Conservation (phyloP, 2,329 filamentous ascomycete genomes). For the Colletotrichum liaoningense region DNA sequence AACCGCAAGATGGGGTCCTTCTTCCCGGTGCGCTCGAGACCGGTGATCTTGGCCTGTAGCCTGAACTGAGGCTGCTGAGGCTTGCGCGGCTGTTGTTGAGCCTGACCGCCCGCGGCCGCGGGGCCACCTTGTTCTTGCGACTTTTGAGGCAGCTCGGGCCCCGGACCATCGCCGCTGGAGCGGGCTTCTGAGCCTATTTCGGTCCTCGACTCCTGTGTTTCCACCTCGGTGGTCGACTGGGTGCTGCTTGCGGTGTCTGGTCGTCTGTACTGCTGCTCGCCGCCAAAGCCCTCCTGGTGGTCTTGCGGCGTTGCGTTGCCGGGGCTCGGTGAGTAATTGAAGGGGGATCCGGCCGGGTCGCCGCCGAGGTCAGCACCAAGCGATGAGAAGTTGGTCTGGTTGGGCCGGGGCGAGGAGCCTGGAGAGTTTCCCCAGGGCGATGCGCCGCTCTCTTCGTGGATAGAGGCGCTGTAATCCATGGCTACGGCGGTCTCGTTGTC, state of each 20-base stretch:
- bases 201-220: slow-evolving; percentile 48
- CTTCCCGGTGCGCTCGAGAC: slow-evolving; percentile 89
- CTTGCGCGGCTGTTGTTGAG: slow-evolving; percentile 63
- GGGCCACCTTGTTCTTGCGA: slow-evolving; percentile 41
- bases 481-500: background rate
- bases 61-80: slow-evolving; percentile 78
- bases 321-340: slow-evolving; percentile 55
- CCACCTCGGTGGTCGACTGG: slow-evolving; percentile 55
- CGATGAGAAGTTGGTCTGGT: slow-evolving; percentile 55
- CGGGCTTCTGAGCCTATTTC: slow-evolving; percentile 35
- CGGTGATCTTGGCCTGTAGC: slow-evolving; percentile 94
- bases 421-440: slow-evolving; percentile 70
- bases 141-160: slow-evolving; percentile 38
- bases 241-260: slow-evolving; percentile 58
- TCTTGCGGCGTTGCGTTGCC: slow-evolving; percentile 56
- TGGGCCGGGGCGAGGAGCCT: slow-evolving; percentile 60
- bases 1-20: slow-evolving; percentile 96
- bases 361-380: slow-evolving; percentile 43
- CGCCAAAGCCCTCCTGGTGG: slow-evolving; percentile 46
- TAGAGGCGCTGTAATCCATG: slow-evolving; percentile 71
- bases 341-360: slow-evolving; percentile 54
- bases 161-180: slow-evolving; percentile 36
- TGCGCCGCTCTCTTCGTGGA: slow-evolving; percentile 64
- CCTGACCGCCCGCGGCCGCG: slow-evolving; percentile 32
- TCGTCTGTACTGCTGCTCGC: slow-evolving; percentile 55